Percentiles rank a stretch among this genome's conserved stretches.
phyloP scores from a whole-genome alignment of 2,329 filamentous ascomycete genomes.

The Lithohypha guttulata region DNA sequence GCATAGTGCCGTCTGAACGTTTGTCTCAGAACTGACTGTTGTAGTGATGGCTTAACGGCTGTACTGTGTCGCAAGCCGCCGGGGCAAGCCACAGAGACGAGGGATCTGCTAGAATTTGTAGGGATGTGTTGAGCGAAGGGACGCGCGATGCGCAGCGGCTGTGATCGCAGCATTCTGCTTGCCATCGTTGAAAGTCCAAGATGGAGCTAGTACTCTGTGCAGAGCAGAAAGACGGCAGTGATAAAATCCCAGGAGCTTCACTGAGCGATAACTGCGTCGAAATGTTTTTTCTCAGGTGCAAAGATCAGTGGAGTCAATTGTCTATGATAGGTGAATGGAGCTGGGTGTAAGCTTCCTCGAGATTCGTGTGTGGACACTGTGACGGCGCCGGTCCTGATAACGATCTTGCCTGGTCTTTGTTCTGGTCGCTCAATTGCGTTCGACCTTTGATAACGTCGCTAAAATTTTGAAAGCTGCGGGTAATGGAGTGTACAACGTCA shows the following conservation, averaged over 20 bases:
- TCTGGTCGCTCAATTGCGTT: too few relatives aligned
- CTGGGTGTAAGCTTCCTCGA: too few relatives aligned
- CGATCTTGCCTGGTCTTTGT: too few relatives aligned
- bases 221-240: not conserved
- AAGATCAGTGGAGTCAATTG: not conserved
- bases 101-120: conserved; percentile 16
- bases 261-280: too few relatives aligned
- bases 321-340: not conserved
- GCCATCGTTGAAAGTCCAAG: conserved; percentile 13
- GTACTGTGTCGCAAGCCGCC: conserved; percentile 7
- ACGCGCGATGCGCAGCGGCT: conserved; percentile 11
- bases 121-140: conserved; percentile 8
- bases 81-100: conserved; percentile 10
- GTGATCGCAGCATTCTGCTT: conserved; percentile 18
- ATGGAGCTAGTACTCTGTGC: not conserved
- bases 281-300: conserved; percentile 3
- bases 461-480: too few relatives aligned
- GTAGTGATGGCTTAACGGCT: conserved; percentile 9
- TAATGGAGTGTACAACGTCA: too few relatives aligned
- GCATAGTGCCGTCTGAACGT: conserved; percentile 41
- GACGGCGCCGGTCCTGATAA: too few relatives aligned
- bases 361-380: too few relatives aligned
- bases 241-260: too few relatives aligned
- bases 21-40: conserved; percentile 25
- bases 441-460: too few relatives aligned